Evolutionary conservation across 495 filamentous ascomycete genomes (phyloP), one percentile per base, ranked within the genome.

Genomic region (Schizothecium vesticola): DNA sequence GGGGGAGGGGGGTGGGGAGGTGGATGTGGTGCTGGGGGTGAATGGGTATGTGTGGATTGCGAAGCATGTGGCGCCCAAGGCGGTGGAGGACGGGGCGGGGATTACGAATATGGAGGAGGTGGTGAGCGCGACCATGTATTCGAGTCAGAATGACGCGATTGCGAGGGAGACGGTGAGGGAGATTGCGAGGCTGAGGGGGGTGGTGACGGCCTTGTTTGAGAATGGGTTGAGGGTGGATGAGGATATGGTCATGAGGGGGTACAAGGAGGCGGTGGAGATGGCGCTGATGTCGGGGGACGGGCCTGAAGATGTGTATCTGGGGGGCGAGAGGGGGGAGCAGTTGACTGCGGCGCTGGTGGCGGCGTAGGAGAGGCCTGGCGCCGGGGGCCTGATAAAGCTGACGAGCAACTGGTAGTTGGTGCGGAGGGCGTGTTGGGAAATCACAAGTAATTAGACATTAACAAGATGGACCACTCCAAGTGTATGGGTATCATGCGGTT

Each of bases 41-140:
- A 99, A 99, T 74, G 95, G 95, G 6, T 97, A 92, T 73, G 91
- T 98, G 64, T 97, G 91, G 90, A 93, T 99, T 70, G 87, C 89
- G 72, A 93, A 92, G 81, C 90, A 93, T 71, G 80, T 87, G 1
- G 84, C 88, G 56, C 81, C 81, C 6, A 83, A 82, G 13, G 82
- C 80, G 16, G 83, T 76, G 36, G 73, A 77, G 2, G 83, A 83
- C 69, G 71, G 72, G 19, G 71, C 76, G 29, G 87, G 74, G 13
- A 92, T 96, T 70, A 96, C 90, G 26, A 86, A 91, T 63, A 80
- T 97, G 73, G 94, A 97, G 76, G 95, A 97, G 80, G 87, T 83
- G 71, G 87, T 89, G 55, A 86, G 85, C 61, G 68, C 78, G 21
- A 82, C 78, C 16, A 90, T 93, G 75, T 99, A 98, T 77, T 93